Conservation (phyloP, 73 alveolate species). For the Paramecium bursaria region DNA sequence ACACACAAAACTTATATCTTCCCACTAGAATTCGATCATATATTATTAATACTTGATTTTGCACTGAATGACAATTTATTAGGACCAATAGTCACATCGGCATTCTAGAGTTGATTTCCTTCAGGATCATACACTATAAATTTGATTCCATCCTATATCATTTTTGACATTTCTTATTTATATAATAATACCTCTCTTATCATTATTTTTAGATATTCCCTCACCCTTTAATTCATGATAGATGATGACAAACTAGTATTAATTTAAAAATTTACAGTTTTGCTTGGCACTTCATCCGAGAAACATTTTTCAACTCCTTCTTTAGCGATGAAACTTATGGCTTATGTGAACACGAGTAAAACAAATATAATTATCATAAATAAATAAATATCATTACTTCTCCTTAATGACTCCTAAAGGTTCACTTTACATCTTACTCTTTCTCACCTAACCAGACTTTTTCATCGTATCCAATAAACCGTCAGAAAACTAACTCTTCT, state of each 20-base stretch:
- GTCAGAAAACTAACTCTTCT: too few species aligned
- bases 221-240: conserved; percentile 54
- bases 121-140: conserved; percentile 47
- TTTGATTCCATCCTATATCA: conserved; percentile 53
- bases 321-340: conserved; percentile 39
- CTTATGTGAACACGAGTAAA: not conserved
- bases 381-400: too few species aligned
- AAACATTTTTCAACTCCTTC: conserved; percentile 58
- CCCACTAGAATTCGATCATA: conserved; percentile 9
- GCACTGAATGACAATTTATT: conserved; percentile 62
- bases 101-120: not conserved
- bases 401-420: too few species aligned
- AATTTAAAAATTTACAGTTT: conserved; percentile 5
- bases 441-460: too few species aligned
- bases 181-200: conserved; percentile 42
- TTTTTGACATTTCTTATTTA: conserved; percentile 2
- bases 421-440: too few species aligned
- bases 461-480: too few species aligned
- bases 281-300: conserved; percentile 58
- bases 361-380: too few species aligned
- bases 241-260: conserved; percentile 27
- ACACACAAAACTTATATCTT: conserved; percentile 38
- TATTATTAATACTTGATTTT: conserved; percentile 1
- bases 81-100: conserved; percentile 12
- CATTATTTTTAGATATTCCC: conserved; percentile 54